These are phyloP conservation scores for Panellus pusillus DNA, from an alignment of 768 basidiomycete genomes.

Conservation along the genomic window DNA sequence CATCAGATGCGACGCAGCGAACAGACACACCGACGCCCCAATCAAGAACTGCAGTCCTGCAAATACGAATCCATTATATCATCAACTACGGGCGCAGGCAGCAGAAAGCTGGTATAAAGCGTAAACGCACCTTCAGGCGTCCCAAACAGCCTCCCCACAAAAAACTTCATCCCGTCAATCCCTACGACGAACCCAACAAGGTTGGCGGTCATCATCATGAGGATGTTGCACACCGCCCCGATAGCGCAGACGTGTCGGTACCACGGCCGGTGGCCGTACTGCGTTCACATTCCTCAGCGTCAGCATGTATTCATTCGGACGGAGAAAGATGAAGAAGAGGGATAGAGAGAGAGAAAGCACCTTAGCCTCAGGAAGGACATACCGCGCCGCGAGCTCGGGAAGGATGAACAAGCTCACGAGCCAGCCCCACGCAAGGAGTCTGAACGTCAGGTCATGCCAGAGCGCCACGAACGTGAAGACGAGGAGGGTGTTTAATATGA, in stretches of 20 bases:
- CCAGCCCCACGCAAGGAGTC: constrained; percentile 95
- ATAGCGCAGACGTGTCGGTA: constrained; percentile 83
- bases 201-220: constrained; percentile 91
- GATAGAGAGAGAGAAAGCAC: constrained; percentile 39
- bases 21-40: constrained; percentile 61
- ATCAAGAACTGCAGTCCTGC: constrained; percentile 68
- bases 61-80: not conserved
- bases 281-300: not conserved
- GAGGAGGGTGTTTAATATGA: constrained; percentile 63
- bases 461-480: constrained; percentile 96
- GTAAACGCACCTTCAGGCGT: constrained; percentile 58
- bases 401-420: constrained; percentile 86
- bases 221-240: constrained; percentile 80
- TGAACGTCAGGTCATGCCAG: constrained; percentile 94
- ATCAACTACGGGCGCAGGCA: too few relatives aligned
- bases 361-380: constrained; percentile 60
- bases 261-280: constrained; percentile 76
- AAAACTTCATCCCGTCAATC: constrained; percentile 70
- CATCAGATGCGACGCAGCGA: constrained; percentile 88
- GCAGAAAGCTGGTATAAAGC: too few relatives aligned
- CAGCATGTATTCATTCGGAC: too few relatives aligned
- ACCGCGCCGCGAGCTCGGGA: constrained; percentile 72
- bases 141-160: constrained; percentile 61
- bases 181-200: constrained; percentile 95
- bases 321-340: not conserved